Base-by-base conservation (phyloP, 2,329 filamentous ascomycete species). In the Colletotrichum shisoi region DNA sequence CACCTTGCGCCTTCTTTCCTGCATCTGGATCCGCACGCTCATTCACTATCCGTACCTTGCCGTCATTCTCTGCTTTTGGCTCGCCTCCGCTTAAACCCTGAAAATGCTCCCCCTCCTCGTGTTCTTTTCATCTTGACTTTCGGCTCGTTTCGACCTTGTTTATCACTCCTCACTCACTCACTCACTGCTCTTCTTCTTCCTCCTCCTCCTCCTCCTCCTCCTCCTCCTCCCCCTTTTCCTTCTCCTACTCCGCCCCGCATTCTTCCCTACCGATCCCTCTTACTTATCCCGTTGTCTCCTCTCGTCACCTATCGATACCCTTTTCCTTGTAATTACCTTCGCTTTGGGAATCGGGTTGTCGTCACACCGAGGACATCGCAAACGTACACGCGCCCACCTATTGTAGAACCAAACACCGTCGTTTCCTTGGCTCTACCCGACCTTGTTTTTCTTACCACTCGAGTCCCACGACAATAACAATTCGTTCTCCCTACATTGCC, bases 291-390 rank as follows among this genome's bases (percentile, higher is more conserved):
- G 15, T 63, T 21, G 58, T 53, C 53, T 52, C 64, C 67, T 52
- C 46, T 48, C 39, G 40, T 61, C 39, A 27, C 21, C 21, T 56
- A 42, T 37, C 45, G 57, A 69, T 67, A 67, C 62, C 69, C 59
- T 53, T 66, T 69, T 58, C 65, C 69, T 67, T 67, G 62, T 66
- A 66, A 66, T 69, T 53, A 57, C 57, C 52, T 44, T 68, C 63
- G 51, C 27, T 59, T 57, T 52, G 45, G 42, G 66, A 62, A 59
- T 52, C 46, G 61, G 66, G 39, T 21, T 67, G 61, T 62, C 61
- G 52, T 62, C 42, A 56, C 53, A 51, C 48, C 31, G 44, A 61
- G 37, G 24, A 13, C 52, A 49, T 27, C 40, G 45, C 45, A 52
- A 13, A 31, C n/a, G 27, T 24, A 48, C 58, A 51, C 40, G 39